Conservation (phyloP, 2,329 filamentous ascomycete genomes). For the Sarocladiaceae sp. region DNA sequence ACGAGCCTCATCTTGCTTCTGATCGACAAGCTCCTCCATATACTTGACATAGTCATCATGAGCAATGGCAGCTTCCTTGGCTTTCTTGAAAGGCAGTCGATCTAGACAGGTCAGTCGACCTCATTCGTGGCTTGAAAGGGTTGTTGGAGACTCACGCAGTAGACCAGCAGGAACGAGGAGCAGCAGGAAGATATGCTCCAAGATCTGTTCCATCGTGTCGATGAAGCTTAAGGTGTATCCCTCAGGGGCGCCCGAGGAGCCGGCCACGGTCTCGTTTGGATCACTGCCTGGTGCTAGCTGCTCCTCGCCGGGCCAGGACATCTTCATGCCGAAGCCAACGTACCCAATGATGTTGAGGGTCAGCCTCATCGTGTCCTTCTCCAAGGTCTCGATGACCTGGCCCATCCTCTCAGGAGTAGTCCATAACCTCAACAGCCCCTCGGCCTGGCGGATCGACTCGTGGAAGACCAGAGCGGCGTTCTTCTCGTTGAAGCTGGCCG, state of each 20-base stretch:
- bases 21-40: constrained; percentile 61
- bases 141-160: constrained; percentile 33
- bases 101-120: constrained; percentile 19
- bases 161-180: constrained; percentile 54
- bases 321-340: constrained; percentile 62
- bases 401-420: constrained; percentile 19
- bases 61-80: constrained; percentile 46
- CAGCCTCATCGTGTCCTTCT: constrained; percentile 59
- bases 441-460: constrained; percentile 56
- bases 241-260: constrained; percentile 34
- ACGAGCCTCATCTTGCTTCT: constrained; percentile 44
- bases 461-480: constrained; percentile 63
- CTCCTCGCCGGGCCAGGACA: constrained; percentile 58
- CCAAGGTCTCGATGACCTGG: constrained; percentile 47
- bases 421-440: constrained; percentile 53
- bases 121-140: not conserved
- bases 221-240: constrained; percentile 62
- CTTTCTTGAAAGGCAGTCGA: constrained; percentile 42
- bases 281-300: constrained; percentile 33
- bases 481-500: constrained; percentile 68
- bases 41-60: constrained; percentile 61
- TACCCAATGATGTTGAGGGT: constrained; percentile 53
- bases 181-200: constrained; percentile 58
- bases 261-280: constrained; percentile 41
- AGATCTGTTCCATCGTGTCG: constrained; percentile 51